Evolutionary conservation across 139 green algal species (phyloP).

Genomic region (Chlamydomonas sp.): DNA sequence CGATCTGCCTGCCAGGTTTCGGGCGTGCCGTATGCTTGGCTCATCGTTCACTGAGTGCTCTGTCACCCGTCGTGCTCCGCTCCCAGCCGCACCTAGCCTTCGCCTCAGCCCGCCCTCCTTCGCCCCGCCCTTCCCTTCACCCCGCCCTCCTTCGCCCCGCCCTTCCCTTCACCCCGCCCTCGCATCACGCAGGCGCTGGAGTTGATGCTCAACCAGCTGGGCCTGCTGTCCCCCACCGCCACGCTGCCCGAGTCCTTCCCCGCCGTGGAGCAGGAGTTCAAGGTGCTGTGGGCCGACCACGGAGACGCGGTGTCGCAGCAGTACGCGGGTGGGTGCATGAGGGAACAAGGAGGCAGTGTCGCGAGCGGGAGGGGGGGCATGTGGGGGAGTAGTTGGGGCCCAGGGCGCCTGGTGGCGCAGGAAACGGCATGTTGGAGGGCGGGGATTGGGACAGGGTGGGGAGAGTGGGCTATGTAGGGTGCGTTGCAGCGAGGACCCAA

Average conservation of each 20-base stretch:
- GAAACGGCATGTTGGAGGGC: too few species aligned
- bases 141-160: neutral
- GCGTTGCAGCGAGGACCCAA: too few species aligned
- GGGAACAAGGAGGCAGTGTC: neutral
- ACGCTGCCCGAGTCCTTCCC: constrained; percentile 64
- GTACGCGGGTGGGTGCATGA: constrained; percentile 76
- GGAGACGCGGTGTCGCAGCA: constrained; percentile 84
- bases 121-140: neutral
- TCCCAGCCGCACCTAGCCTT: too few species aligned
- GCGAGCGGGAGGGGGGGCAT: neutral
- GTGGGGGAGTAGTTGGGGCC: neutral
- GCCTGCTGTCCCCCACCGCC: constrained; percentile 58
- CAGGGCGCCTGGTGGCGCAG: neutral
- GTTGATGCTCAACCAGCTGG: constrained; percentile 62
- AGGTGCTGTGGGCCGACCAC: constrained; percentile 90
- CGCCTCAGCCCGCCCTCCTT: too few species aligned
- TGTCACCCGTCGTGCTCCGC: too few species aligned
- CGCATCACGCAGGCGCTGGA: constrained; percentile 52
- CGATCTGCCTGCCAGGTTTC: too few species aligned
- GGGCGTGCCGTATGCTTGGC: too few species aligned
- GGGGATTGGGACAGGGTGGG: too few species aligned
- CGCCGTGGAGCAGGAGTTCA: constrained; percentile 75
- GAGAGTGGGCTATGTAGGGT: too few species aligned
- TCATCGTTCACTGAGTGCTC: too few species aligned
- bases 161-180: neutral